These are phyloP conservation scores for Syzygium aromaticum DNA, from an alignment of 345 rosid genomes.

Conservation along the genomic window DNA sequence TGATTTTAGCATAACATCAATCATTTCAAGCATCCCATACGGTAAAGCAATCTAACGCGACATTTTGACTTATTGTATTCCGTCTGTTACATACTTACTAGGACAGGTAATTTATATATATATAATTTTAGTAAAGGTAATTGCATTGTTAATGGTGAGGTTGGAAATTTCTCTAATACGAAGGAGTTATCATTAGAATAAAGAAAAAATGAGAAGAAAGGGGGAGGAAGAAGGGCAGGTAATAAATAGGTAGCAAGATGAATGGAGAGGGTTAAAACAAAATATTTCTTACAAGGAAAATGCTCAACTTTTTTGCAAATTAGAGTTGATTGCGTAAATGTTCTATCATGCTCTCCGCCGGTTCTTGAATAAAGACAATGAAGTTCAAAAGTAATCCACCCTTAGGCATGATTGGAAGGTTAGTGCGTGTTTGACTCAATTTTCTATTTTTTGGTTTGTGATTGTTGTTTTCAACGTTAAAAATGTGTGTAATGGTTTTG, in stretches of 20 bases:
- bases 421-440: background rate
- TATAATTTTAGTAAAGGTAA: background rate
- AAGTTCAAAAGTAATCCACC: background rate
- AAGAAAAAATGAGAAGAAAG: background rate
- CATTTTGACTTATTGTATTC: background rate
- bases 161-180: background rate
- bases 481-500: background rate
- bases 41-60: too few relatives aligned
- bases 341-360: background rate
- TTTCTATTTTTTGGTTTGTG: background rate
- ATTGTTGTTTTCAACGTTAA: background rate
- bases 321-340: background rate
- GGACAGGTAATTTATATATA: background rate
- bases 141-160: background rate
- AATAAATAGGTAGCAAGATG: background rate
- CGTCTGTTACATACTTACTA: background rate
- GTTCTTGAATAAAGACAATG: background rate
- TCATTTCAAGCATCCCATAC: background rate
- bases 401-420: background rate
- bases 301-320: background rate
- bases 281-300: background rate
- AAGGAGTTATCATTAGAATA: background rate
- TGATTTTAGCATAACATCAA: background rate
- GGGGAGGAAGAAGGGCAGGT: background rate
- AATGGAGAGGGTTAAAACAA: background rate